Conservation (phyloP, 2,329 filamentous ascomycete genomes). For the Fusarium haematococcum region DNA sequence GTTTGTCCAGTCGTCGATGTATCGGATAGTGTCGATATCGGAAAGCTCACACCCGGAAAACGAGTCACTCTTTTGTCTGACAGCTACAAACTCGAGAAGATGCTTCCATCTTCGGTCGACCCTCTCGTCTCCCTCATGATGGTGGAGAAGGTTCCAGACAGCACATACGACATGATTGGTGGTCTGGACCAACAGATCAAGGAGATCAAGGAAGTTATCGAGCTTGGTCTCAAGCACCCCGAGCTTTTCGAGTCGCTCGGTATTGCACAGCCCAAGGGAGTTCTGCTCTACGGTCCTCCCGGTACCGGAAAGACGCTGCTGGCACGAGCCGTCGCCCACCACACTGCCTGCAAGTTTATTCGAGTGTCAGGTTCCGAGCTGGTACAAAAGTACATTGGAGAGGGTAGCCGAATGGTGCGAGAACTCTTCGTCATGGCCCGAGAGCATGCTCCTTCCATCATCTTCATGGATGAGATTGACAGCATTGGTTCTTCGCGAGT, state of each 20-base stretch:
- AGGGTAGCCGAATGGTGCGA: constrained; percentile 97
- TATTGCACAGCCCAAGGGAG: constrained; percentile 97
- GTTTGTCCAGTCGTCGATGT: constrained; percentile 85
- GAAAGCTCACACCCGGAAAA: constrained; percentile 97
- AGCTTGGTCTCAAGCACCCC: constrained; percentile 97
- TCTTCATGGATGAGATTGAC: constrained; percentile 99
- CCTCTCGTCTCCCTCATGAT: constrained; percentile 99
- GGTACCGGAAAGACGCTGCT: constrained; percentile 97
- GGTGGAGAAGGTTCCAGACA: constrained; percentile 99
- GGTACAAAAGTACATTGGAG: constrained; percentile 99
- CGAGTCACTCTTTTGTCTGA: constrained; percentile 96
- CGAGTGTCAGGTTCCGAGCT: constrained; percentile 95
- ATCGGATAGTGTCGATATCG: constrained; percentile 91
- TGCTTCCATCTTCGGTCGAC: constrained; percentile 97
- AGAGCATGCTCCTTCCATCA: constrained; percentile 97
- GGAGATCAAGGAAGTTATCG: constrained; percentile 99
- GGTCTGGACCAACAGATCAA: constrained; percentile 99
- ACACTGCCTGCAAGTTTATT: constrained; percentile 99
- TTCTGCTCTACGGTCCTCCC: constrained; percentile 94
- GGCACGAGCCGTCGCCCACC: constrained; percentile 94
- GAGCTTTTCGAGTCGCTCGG: constrained; percentile 99
- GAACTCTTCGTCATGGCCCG: constrained; percentile 99
- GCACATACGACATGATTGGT: constrained; percentile 99
- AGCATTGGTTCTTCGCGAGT: constrained; percentile 97
- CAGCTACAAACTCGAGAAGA: constrained; percentile 98